Conservation (phyloP, 108 stramenopile genomes). For the Stephanodiscus minutulus region DNA sequence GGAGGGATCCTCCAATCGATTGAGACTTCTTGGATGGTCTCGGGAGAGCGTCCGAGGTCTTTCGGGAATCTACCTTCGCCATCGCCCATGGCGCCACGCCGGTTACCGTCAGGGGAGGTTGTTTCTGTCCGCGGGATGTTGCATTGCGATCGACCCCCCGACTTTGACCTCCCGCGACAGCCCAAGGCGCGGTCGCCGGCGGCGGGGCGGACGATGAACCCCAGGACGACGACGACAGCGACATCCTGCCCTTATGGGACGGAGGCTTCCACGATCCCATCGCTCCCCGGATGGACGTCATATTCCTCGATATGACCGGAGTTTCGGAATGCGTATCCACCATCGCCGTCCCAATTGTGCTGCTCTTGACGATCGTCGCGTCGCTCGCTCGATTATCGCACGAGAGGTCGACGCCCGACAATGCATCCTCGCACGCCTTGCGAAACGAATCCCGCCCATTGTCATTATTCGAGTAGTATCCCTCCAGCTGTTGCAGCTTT, state of each 20-base stretch:
- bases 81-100: conserved; percentile 76
- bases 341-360: conserved; percentile 15
- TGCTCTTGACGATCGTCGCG: conserved; percentile 1
- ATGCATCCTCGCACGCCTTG: conserved; percentile 37
- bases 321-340: conserved; percentile 23
- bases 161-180: conserved; percentile 32
- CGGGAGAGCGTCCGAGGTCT: conserved; percentile 2
- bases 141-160: background rate
- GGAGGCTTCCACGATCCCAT: conserved; percentile 77
- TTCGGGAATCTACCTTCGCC: conserved; percentile 17
- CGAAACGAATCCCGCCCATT: conserved; percentile 17
- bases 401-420: conserved; percentile 17
- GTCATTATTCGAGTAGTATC: conserved; percentile 17
- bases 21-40: conserved; percentile 18
- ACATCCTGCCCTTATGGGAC: conserved; percentile 10
- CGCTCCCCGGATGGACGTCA: conserved; percentile 60
- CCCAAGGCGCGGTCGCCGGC: conserved; percentile 79
- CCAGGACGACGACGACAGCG: conserved; percentile 37
- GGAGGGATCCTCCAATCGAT: background rate
- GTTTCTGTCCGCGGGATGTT: conserved; percentile 18
- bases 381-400: background rate
- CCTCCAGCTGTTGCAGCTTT: conserved; percentile 37
- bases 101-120: conserved; percentile 62
- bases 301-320: background rate
- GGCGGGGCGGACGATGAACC: conserved; percentile 36